These are phyloP conservation scores for Phylloporus sp. DNA, from an alignment of 768 basidiomycete species.

Conservation along the genomic window DNA sequence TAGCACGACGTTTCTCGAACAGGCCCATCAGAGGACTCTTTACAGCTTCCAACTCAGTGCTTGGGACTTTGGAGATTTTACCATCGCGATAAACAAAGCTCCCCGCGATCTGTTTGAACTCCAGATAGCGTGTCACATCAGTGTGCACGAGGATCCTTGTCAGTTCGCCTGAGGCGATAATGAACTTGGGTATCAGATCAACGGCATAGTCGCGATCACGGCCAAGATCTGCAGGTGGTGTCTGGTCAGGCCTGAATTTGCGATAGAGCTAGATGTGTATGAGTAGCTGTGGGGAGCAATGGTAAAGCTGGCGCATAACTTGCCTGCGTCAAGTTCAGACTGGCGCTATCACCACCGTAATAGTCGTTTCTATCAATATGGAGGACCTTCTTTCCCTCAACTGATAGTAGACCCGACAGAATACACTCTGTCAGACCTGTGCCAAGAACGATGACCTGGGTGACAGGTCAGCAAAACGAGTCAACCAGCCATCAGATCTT, in stretches of 20 bases:
- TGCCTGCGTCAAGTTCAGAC: slow-evolving; percentile 96
- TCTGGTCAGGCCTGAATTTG: slow-evolving; percentile 81
- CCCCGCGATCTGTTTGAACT: slow-evolving; percentile 99
- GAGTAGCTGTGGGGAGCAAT: slow-evolving; percentile 7
- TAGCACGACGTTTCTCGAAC: slow-evolving; percentile 96
- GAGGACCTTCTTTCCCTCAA: slow-evolving; percentile 99
- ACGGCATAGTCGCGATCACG: slow-evolving; percentile 98
- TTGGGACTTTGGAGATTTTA: slow-evolving; percentile 94
- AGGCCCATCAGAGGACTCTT: slow-evolving; percentile 96
- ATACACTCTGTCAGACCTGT: slow-evolving; percentile 99
- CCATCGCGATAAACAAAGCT: slow-evolving; percentile 98
- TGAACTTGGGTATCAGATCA: slow-evolving; percentile 98
- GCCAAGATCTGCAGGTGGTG: slow-evolving; percentile 80
- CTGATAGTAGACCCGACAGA: slow-evolving; percentile 95
- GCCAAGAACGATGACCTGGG: slow-evolving; percentile 85
- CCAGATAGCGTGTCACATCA: slow-evolving; percentile 96
- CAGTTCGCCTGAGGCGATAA: slow-evolving; percentile 96
- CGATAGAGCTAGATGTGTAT: slow-evolving; percentile 73
- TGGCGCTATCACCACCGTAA: slow-evolving; percentile 96
- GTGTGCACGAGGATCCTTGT: slow-evolving; percentile 98
- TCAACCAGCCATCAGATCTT: slow-evolving; percentile 12
- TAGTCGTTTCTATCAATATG: slow-evolving; percentile 99
- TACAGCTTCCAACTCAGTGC: slow-evolving; percentile 96
- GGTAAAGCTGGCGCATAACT: slow-evolving; percentile 20
- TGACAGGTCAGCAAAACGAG: slow-evolving; percentile 13